A percentile compares a stretch with the other conserved stretches of the same genome.
phyloP scores from a whole-genome alignment of 345 rosid genomes.

The Gossypium australe region DNA sequence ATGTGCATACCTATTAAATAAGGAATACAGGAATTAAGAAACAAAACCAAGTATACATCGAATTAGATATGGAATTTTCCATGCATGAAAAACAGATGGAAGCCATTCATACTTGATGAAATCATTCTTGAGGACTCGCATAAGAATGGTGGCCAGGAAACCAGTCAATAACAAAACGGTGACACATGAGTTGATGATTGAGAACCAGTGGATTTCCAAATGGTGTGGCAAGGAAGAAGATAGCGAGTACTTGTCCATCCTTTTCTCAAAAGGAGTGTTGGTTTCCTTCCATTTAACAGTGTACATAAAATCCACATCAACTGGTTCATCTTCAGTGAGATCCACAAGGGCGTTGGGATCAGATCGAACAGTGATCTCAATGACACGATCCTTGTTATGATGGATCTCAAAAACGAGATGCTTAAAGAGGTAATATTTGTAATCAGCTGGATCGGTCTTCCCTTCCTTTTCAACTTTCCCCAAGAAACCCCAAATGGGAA shows the following conservation, averaged over 20 bases:
- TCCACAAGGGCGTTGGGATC: constrained; percentile 35
- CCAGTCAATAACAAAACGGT: constrained; percentile 53
- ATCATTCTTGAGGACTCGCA: constrained; percentile 51
- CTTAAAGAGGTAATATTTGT: constrained; percentile 40
- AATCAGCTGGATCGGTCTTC: constrained; percentile 33
- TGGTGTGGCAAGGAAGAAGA: constrained; percentile 48
- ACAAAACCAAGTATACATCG: background rate
- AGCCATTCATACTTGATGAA: constrained; percentile 36
- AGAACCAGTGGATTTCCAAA: constrained; percentile 55
- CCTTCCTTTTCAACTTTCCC: constrained; percentile 48
- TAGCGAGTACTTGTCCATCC: constrained; percentile 46
- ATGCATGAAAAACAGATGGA: background rate
- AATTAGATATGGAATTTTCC: background rate
- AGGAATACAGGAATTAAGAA: background rate
- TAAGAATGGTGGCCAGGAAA: constrained; percentile 51
- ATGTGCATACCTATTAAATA: constrained; percentile 37
- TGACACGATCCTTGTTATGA: constrained; percentile 47
- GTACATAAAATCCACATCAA: constrained; percentile 43
- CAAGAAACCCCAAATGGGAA: constrained; percentile 51
- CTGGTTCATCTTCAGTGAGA: constrained; percentile 36
- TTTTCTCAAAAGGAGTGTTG: constrained; percentile 34
- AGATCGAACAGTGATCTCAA: constrained; percentile 34
- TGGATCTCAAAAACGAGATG: constrained; percentile 39
- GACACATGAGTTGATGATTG: constrained; percentile 50
- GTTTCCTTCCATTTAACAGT: constrained; percentile 51